phyloP scores from a whole-genome alignment of 345 rosid species.

The Camelina neglecta region DNA sequence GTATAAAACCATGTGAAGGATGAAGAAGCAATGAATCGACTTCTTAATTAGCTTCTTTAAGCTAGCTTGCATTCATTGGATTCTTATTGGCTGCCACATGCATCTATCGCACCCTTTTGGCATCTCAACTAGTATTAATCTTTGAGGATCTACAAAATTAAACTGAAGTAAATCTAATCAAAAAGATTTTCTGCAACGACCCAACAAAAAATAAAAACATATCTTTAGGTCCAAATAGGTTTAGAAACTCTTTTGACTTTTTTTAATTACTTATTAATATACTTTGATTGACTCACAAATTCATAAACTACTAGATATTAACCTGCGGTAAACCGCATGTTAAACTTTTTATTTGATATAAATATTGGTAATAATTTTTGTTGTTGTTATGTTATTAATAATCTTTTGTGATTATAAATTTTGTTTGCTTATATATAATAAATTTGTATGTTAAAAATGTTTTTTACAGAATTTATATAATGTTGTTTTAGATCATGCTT shows the following conservation, averaged over 20 bases:
- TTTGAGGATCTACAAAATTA: conserved; percentile 19
- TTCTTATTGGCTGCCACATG: conserved; percentile 42
- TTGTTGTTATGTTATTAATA: no score
- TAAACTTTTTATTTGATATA: no score
- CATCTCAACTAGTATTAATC: conserved; percentile 8
- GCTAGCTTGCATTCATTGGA: conserved; percentile 30
- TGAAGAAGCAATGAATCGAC: conserved; percentile 38
- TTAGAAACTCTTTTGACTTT: conserved; percentile 35
- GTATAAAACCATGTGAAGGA: conserved; percentile 42
- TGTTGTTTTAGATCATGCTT: no score
- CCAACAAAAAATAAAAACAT: not conserved
- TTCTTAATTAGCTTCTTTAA: not conserved
- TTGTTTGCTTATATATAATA: no score
- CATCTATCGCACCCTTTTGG: conserved; percentile 12
- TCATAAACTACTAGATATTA: not conserved
- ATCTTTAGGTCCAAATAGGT: conserved; percentile 36
- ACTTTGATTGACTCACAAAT: not conserved
- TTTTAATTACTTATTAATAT: not conserved
- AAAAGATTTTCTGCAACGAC: conserved; percentile 21
- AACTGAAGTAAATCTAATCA: not conserved
- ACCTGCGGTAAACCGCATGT: no score
- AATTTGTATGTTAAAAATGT: no score
- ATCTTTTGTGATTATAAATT: no score
- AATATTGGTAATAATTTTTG: no score
- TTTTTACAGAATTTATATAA: no score